Evolutionary conservation across 176 grass and related monocot genomes (phyloP).

Genomic region (Poa pratensis): DNA sequence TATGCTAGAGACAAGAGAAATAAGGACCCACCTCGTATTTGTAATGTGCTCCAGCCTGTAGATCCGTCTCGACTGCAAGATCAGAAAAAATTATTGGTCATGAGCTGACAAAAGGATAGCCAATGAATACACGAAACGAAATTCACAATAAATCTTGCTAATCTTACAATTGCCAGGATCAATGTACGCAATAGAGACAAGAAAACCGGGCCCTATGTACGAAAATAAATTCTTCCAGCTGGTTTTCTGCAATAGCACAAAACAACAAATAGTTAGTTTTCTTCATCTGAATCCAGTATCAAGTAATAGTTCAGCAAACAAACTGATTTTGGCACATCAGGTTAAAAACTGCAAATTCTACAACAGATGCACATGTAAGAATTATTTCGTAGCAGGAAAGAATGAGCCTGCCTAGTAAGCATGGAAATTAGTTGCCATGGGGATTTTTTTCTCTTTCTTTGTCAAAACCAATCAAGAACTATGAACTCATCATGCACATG

Average conservation of each 20-base stretch:
- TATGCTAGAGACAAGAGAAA: constrained; percentile 13
- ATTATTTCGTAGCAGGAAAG: constrained; percentile 29
- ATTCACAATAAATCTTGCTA: constrained; percentile 9
- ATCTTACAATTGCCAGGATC: constrained; percentile 98
- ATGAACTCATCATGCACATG: not conserved
- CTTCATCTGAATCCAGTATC: constrained; percentile 13
- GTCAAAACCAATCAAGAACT: constrained; percentile 16
- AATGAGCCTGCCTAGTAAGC: not conserved
- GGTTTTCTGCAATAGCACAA: constrained; percentile 61
- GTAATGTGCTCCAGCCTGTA: constrained; percentile 91
- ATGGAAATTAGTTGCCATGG: not conserved
- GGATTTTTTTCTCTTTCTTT: not conserved
- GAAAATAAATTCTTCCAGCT: constrained; percentile 96
- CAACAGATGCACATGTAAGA: constrained; percentile 25
- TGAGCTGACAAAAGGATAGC: constrained; percentile 12
- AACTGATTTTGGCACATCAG: not conserved
- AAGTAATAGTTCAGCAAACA: not conserved
- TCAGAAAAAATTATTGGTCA: constrained; percentile 25
- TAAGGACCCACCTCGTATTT: constrained; percentile 82
- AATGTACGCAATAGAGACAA: constrained; percentile 94
- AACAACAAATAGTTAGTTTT: constrained; percentile 36
- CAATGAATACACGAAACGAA: constrained; percentile 5
- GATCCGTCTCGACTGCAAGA: constrained; percentile 88
- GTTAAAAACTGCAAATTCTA: not conserved
- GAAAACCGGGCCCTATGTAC: constrained; percentile 95